Evolutionary conservation across 805 yeast species (phyloP).

Genomic region (Teunomyces cretensis): DNA sequence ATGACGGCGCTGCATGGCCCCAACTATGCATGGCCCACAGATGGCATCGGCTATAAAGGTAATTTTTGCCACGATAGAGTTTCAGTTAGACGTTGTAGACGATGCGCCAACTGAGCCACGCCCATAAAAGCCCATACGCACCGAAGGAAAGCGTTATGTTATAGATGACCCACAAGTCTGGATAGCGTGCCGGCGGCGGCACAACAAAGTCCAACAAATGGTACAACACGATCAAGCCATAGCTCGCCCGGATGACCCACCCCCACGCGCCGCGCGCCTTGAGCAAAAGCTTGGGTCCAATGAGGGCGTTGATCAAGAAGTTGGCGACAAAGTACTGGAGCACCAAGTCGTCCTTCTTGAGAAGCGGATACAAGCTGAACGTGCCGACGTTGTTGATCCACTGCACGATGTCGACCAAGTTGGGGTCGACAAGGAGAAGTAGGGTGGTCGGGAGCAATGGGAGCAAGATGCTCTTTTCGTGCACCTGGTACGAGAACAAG

Average conservation of each 20-base stretch:
- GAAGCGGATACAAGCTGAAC: slow-evolving; percentile 85
- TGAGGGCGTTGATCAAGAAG: slow-evolving; percentile 73
- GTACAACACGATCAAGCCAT: slow-evolving; percentile 45
- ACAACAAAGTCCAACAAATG: slow-evolving; percentile 54
- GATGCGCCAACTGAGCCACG: slow-evolving; percentile 70
- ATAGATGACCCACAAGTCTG: slow-evolving; percentile 83
- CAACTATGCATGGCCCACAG: too few relatives aligned
- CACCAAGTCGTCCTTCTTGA: slow-evolving; percentile 69
- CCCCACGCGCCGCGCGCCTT: slow-evolving; percentile 24
- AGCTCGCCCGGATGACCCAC: slow-evolving; percentile 24
- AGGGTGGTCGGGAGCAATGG: slow-evolving; percentile 86
- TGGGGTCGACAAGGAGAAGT: slow-evolving; percentile 53
- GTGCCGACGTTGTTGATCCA: slow-evolving; percentile 87
- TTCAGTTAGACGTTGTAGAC: too few relatives aligned
- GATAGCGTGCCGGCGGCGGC: slow-evolving; percentile 59
- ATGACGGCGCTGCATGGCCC: too few relatives aligned
- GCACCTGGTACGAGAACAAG: slow-evolving; percentile 92
- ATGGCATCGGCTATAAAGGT: too few relatives aligned
- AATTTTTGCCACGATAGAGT: too few relatives aligned
- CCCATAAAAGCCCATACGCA: slow-evolving; percentile 71
- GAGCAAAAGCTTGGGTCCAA: slow-evolving; percentile 40
- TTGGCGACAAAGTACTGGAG: slow-evolving; percentile 70
- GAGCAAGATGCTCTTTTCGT: slow-evolving; percentile 85
- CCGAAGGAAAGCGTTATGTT: slow-evolving; percentile 75
- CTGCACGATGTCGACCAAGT: slow-evolving; percentile 67